Evolutionary conservation across 1,284 basidiomycete genomes (phyloP).

Genomic region (Cyathus olla): DNA sequence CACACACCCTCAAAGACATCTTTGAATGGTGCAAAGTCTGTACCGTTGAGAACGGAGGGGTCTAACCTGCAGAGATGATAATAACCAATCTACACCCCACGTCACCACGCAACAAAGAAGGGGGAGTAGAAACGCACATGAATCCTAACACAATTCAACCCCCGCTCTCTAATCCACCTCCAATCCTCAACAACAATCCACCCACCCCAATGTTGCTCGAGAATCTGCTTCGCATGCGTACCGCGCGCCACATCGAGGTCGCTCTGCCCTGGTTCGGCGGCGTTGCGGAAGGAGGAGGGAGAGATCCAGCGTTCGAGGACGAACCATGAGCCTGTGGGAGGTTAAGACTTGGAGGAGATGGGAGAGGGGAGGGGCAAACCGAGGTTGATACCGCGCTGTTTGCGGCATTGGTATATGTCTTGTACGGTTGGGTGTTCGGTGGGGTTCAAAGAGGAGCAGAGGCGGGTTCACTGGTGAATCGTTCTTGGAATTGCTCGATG

Average conservation of each 20-base stretch:
- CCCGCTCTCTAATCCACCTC: constrained; percentile 78
- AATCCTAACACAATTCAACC: constrained; percentile 87
- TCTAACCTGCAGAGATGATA: constrained; percentile 79
- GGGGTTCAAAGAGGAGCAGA: not conserved
- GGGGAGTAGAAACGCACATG: constrained; percentile 60
- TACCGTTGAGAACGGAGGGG: constrained; percentile 72
- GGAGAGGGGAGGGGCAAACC: constrained; percentile 54
- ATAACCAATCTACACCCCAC: constrained; percentile 73
- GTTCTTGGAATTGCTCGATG: too few species aligned
- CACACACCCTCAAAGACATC: constrained; percentile 81
- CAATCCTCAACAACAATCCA: constrained; percentile 83
- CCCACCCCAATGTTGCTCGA: constrained; percentile 87
- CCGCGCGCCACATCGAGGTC: constrained; percentile 84
- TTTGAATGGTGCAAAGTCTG: constrained; percentile 75
- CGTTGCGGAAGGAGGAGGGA: constrained; percentile 64
- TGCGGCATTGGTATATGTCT: constrained; percentile 68
- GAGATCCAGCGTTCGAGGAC: constrained; percentile 84
- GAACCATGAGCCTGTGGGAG: constrained; percentile 75
- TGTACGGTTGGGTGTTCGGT: constrained; percentile 7
- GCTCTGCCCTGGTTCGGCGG: constrained; percentile 69
- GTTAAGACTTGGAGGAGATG: not conserved
- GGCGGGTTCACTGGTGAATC: too few species aligned
- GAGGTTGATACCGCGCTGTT: constrained; percentile 87
- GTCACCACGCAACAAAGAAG: not conserved
- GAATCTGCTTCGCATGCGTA: constrained; percentile 63